Evolutionary conservation across 257 asterid species (phyloP).

Genomic region (Rehmannia glutinosa): DNA sequence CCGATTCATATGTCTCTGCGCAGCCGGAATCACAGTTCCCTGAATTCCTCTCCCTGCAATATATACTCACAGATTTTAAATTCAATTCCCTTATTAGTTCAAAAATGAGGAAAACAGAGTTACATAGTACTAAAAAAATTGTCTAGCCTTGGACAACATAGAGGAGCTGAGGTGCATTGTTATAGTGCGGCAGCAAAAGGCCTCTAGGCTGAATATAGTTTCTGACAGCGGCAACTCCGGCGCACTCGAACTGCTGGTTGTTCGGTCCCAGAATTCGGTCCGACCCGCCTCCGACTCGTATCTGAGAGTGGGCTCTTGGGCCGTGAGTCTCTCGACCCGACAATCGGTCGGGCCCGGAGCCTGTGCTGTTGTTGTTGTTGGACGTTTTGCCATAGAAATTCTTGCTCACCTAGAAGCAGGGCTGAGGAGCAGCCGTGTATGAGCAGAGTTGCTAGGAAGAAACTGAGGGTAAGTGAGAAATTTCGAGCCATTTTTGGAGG

Average conservation of each 20-base stretch:
- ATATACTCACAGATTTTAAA: neutral
- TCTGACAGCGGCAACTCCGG: conserved; percentile 45
- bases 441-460: conserved; percentile 25
- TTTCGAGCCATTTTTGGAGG: conserved; percentile 27
- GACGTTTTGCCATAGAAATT: conserved; percentile 19
- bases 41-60: conserved; percentile 45
- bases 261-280: conserved; percentile 54
- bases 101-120: neutral
- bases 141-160: conserved; percentile 40
- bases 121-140: neutral
- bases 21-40: conserved; percentile 58
- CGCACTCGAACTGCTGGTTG: conserved; percentile 47
- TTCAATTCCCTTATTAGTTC: neutral
- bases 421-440: conserved; percentile 30
- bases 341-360: conserved; percentile 47
- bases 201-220: conserved; percentile 38
- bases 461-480: conserved; percentile 13
- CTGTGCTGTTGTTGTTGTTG: conserved; percentile 41
- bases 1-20: conserved; percentile 54
- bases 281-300: conserved; percentile 51
- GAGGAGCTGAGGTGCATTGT: conserved; percentile 51
- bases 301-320: conserved; percentile 38
- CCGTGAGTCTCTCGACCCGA: conserved; percentile 43
- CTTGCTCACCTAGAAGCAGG: conserved; percentile 17
- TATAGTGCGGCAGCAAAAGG: conserved; percentile 52